Percentiles rank a stretch among this genome's conserved stretches.
phyloP scores from a whole-genome alignment of 1,139 yeast genomes.

The Tardiomyces blankii region DNA sequence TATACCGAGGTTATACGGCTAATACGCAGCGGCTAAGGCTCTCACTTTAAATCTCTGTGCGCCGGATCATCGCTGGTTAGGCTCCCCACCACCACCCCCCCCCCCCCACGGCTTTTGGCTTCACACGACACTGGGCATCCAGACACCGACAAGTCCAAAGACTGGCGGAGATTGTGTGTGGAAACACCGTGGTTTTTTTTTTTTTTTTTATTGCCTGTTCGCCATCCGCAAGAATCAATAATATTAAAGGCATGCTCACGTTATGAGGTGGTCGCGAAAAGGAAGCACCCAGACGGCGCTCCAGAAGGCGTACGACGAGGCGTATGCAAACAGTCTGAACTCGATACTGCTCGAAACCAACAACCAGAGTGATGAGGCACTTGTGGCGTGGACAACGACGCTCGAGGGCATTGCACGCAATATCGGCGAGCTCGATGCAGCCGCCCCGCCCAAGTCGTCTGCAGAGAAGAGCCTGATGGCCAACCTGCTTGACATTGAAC shows the following conservation, averaged over 20 bases:
- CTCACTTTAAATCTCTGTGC: no score
- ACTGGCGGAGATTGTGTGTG: no score
- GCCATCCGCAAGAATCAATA: no score
- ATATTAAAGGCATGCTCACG: not conserved
- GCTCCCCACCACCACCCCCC: no score
- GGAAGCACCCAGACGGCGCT: conserved; percentile 16
- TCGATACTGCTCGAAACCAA: conserved; percentile 25
- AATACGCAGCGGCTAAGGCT: no score
- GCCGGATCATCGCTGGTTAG: no score
- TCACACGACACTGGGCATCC: no score
- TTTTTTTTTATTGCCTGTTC: no score
- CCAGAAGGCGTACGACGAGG: conserved; percentile 27
- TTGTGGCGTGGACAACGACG: conserved; percentile 23
- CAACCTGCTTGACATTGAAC: conserved; percentile 25
- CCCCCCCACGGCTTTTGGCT: no score
- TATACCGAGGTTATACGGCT: no score
- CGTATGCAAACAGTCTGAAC: conserved; percentile 26
- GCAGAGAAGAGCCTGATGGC: conserved; percentile 24
- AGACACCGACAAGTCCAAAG: no score
- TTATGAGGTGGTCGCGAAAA: conserved; percentile 7
- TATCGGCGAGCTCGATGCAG: conserved; percentile 18
- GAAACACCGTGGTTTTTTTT: no score
- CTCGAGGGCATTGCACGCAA: conserved; percentile 19
- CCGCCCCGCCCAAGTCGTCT: conserved; percentile 20
- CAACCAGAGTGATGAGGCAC: conserved; percentile 21